Evolutionary conservation across 2,329 filamentous ascomycete species (phyloP).

Genomic region (Periglandula ipomoeae): DNA sequence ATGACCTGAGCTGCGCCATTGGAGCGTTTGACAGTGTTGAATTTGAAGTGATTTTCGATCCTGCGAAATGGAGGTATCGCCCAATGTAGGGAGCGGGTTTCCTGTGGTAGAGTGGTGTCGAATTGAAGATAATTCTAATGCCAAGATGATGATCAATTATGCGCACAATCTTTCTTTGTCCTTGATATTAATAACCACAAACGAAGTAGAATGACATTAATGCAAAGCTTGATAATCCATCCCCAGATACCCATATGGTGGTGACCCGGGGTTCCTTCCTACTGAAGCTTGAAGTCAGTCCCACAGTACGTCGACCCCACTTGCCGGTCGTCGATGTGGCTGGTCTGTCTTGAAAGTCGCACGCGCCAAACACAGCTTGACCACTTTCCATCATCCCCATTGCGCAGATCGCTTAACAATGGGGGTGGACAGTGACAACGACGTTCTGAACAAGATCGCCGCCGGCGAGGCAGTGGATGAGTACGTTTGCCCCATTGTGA

Average conservation of each 20-base stretch:
- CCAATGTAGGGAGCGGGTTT: not conserved
- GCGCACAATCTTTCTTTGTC: too few species aligned
- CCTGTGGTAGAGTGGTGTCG: too few species aligned
- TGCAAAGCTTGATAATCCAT: too few species aligned
- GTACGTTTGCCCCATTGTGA: constrained; percentile 31
- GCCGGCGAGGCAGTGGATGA: constrained; percentile 44
- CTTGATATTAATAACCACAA: too few species aligned
- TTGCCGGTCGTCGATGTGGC: constrained; percentile 3
- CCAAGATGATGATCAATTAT: too few species aligned
- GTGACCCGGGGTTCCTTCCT: too few species aligned
- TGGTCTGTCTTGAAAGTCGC: not conserved
- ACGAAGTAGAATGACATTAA: too few species aligned
- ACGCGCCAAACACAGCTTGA: constrained; percentile 5
- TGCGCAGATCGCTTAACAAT: constrained; percentile 25
- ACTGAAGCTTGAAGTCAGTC: too few species aligned
- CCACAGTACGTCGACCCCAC: constrained; percentile 18
- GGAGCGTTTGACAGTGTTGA: constrained; percentile 61
- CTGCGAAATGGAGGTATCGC: constrained; percentile 47
- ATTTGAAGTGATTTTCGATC: constrained; percentile 58
- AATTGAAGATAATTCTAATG: too few species aligned
- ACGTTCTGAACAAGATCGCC: constrained; percentile 38
- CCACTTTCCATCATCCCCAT: constrained; percentile 5
- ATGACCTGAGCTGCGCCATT: constrained; percentile 62
- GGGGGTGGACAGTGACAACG: constrained; percentile 47
- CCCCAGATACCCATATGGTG: too few species aligned